Base-by-base conservation (phyloP, 2,329 filamentous ascomycete species). In the Trichothecium roseum region DNA sequence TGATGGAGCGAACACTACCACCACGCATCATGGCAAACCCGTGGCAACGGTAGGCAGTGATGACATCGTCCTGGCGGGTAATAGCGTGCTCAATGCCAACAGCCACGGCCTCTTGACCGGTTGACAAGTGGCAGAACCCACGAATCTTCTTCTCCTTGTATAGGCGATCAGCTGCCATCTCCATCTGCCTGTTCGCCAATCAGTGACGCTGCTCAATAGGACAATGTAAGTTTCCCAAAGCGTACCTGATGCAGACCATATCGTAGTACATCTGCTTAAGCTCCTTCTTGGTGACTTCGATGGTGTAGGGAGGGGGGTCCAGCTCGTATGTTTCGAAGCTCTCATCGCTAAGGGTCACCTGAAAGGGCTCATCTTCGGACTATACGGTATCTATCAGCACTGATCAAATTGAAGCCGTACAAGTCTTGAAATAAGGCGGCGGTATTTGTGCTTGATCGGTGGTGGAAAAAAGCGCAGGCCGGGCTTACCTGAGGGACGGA, bases 101-200 rank as follows among this genome's bases (percentile, higher is more conserved):
- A 40, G 91, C 87, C 47, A 98, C 91, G 46, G 91, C 91, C 74
- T 98, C 91, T 68, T 98, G 91, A 44, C 91, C 91, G 40, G 84
- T 94, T 40, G 91, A 96, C 64, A 98, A 68, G 69, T 98, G 91
- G 71, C 91, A 98, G 83, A 98, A 98, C 69, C 91, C 91, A 54
- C 91, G 84, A 54, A 98, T 96, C 77, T 98, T 96, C 82, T 98
- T 98, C 74, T 96, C 91, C 74, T 98, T 98, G 84, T 98, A 98
- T 56, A 98, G 73, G 60, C 89, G 79, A 62, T 98, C 91, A 68
- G 91, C 87, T 48, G 89, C 88, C 89, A 98, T 94, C 69, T 98
- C 91, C 91, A 98, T 94, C 63, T 94, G 91, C 68, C 88, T 94
- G 51, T 42, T 48, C 35, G 45, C 49, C 52, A 53, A 51, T 59